A percentile compares a stretch with the other conserved stretches of the same genome.
These are phyloP conservation scores for Cylindrodendrum hubeiense DNA, from an alignment of 2,329 filamentous ascomycete genomes.

Conservation along the genomic window DNA sequence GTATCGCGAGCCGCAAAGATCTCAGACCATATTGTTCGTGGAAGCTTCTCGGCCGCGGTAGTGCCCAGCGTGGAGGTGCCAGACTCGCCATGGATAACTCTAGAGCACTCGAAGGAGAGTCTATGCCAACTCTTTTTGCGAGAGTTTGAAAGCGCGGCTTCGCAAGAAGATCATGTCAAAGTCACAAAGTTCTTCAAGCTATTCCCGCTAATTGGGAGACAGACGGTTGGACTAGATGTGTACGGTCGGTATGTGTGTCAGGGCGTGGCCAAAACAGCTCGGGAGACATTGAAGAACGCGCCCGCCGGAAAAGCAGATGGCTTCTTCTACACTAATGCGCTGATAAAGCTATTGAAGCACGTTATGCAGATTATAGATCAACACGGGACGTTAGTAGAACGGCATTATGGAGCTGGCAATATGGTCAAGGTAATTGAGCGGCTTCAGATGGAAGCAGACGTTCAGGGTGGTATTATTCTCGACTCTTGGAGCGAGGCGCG, in stretches of 20 bases:
- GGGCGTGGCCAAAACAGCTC: conserved; percentile 87
- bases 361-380: conserved; percentile 97
- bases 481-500: conserved; percentile 96
- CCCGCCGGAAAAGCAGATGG: conserved; percentile 71
- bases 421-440: conserved; percentile 96
- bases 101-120: conserved; percentile 89
- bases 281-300: conserved; percentile 81
- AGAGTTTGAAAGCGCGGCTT: conserved; percentile 93
- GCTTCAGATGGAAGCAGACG: conserved; percentile 92
- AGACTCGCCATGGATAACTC: conserved; percentile 86
- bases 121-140: conserved; percentile 90
- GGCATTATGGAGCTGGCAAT: conserved; percentile 91
- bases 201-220: conserved; percentile 91
- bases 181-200: conserved; percentile 98
- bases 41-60: conserved; percentile 91
- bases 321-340: conserved; percentile 90
- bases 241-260: conserved; percentile 97
- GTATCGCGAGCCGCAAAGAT: conserved; percentile 85
- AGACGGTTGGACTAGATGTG: conserved; percentile 90
- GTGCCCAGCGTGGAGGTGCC: conserved; percentile 97
- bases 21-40: conserved; percentile 82
- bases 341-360: conserved; percentile 96
- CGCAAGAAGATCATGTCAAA: conserved; percentile 86
- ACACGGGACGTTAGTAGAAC: conserved; percentile 90
- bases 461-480: conserved; percentile 94